These are phyloP conservation scores for Thermoascus crustaceus DNA, from an alignment of 2,329 filamentous ascomycete species.

Conservation along the genomic window DNA sequence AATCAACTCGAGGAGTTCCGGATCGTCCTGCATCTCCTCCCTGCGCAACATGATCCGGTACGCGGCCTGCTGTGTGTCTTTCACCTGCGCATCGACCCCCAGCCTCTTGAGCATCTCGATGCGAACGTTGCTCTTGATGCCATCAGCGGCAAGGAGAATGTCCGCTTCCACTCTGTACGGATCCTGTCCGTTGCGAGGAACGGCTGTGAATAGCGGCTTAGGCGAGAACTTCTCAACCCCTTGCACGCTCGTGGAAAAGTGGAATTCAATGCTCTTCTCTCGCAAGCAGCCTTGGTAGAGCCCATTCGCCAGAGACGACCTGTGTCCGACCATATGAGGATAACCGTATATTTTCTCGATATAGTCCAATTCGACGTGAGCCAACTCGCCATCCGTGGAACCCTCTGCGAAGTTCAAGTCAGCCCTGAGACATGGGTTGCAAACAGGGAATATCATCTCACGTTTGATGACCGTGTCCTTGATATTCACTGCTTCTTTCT, in stretches of 20 bases:
- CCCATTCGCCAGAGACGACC: constrained; percentile 60
- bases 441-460: constrained; percentile 27
- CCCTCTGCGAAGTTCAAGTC: constrained; percentile 44
- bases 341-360: constrained; percentile 62
- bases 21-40: constrained; percentile 38
- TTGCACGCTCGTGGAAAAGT: constrained; percentile 53
- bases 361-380: constrained; percentile 60
- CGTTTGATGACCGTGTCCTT: constrained; percentile 64
- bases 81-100: constrained; percentile 32
- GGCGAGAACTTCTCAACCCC: constrained; percentile 53
- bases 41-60: constrained; percentile 48
- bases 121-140: constrained; percentile 45
- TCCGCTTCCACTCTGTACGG: constrained; percentile 45
- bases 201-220: constrained; percentile 51
- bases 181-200: constrained; percentile 46
- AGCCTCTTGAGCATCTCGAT: constrained; percentile 33
- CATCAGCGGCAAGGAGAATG: constrained; percentile 46
- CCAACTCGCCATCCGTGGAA: constrained; percentile 59
- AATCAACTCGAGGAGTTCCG: constrained; percentile 49
- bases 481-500: constrained; percentile 61
- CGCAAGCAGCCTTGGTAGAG: constrained; percentile 63
- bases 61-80: constrained; percentile 45
- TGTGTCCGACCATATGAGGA: constrained; percentile 73
- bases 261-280: constrained; percentile 57
- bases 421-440: constrained; percentile 1